These are phyloP conservation scores for Trifolium repens DNA, from an alignment of 306 rosid genomes.

Conservation along the genomic window DNA sequence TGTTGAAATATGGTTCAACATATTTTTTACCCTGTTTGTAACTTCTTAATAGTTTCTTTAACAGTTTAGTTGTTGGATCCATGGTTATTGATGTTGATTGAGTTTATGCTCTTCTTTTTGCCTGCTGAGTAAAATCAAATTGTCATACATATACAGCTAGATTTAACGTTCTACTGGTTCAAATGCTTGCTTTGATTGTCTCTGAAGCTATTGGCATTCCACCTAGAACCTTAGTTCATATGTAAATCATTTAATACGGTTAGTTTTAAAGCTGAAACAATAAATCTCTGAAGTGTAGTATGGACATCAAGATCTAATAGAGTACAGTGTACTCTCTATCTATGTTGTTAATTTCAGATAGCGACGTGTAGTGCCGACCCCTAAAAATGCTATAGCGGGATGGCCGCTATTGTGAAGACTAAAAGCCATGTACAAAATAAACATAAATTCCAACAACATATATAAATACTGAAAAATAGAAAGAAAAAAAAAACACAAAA, in stretches of 20 bases:
- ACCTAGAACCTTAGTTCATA: constrained; percentile 21
- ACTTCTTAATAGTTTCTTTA: constrained; percentile 15
- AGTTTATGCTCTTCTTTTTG: constrained; percentile 23
- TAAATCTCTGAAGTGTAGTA: constrained; percentile 18
- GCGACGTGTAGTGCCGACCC: too few species aligned
- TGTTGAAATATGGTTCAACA: constrained; percentile 20
- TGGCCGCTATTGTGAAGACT: too few species aligned
- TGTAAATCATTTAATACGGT: constrained; percentile 17
- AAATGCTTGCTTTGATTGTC: constrained; percentile 30
- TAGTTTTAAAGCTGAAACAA: constrained; percentile 5
- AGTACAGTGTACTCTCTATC: neutral
- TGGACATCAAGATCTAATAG: constrained; percentile 10
- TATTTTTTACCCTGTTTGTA: constrained; percentile 20
- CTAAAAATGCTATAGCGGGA: too few species aligned
- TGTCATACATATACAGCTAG: neutral
- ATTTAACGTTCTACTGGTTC: constrained; percentile 12
- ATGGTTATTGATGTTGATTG: constrained; percentile 11
- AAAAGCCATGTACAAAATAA: too few species aligned
- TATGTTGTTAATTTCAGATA: too few species aligned
- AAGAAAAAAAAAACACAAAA: too few species aligned
- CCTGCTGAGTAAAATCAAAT: constrained; percentile 15
- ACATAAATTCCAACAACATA: too few species aligned
- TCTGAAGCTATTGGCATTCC: constrained; percentile 21
- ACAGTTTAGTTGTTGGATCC: constrained; percentile 14
- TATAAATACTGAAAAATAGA: too few species aligned